Percentiles rank a stretch among this genome's conserved stretches.
These are phyloP conservation scores for Rhizophlyctis rosea DNA, from an alignment of 192 early-diverging fungal genomes.

Conservation along the genomic window DNA sequence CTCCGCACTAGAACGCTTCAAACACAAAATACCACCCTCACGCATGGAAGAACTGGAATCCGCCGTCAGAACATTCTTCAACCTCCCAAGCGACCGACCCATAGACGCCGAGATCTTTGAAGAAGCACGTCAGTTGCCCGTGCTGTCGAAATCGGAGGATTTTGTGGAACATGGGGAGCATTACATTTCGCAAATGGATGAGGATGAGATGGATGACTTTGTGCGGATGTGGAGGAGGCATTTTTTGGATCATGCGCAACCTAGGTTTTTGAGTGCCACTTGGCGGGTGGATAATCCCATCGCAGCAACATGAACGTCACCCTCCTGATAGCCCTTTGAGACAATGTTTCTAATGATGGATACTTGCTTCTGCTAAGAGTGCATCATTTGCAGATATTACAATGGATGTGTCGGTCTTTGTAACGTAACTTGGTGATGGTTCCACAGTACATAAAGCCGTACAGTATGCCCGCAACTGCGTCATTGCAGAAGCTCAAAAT, in stretches of 20 bases:
- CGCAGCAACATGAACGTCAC: too few species aligned
- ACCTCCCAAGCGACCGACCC: neutral
- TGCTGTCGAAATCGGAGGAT: neutral
- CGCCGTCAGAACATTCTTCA: neutral
- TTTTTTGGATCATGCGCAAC: slow-evolving; percentile 18
- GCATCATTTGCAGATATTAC: too few species aligned
- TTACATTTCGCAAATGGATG: slow-evolving; percentile 1
- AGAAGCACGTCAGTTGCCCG: slow-evolving; percentile 1
- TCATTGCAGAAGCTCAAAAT: too few species aligned
- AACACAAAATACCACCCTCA: slow-evolving; percentile 1
- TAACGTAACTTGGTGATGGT: too few species aligned
- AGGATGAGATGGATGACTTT: slow-evolving; percentile 16
- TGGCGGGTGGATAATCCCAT: slow-evolving; percentile 21
- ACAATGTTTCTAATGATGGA: too few species aligned
- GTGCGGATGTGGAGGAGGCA: slow-evolving; percentile 12
- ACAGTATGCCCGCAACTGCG: too few species aligned
- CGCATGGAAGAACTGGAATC: slow-evolving; percentile 2
- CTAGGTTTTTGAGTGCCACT: slow-evolving; percentile 17
- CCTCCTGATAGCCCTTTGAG: too few species aligned
- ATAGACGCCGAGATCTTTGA: slow-evolving; percentile 3
- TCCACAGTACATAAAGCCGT: too few species aligned
- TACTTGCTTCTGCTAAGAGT: too few species aligned
- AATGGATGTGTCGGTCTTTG: too few species aligned
- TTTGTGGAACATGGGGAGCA: slow-evolving; percentile 15
- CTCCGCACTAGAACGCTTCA: slow-evolving; percentile 5